Percentiles rank a stretch among this genome's conserved stretches.
phyloP scores from a whole-genome alignment of 1,284 basidiomycete species.

The Ceratobasidium sp. region DNA sequence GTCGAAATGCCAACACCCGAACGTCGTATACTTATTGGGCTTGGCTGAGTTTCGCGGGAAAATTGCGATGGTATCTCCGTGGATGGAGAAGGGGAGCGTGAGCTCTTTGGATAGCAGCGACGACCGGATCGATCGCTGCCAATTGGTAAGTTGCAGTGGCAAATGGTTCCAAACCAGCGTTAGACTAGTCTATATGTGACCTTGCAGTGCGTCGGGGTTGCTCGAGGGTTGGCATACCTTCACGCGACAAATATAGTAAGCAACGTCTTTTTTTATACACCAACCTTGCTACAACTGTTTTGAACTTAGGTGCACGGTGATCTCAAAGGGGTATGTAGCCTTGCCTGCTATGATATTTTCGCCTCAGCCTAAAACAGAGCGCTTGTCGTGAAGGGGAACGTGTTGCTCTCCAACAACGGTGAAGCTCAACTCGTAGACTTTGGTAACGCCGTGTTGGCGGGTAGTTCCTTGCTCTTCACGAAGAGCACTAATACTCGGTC shows the following conservation, averaged over 20 bases:
- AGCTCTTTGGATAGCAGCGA: background rate
- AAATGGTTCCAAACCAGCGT: too few relatives aligned
- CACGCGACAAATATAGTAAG: background rate
- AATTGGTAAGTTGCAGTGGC: background rate
- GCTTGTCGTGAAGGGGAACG: background rate
- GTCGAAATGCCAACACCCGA: constrained; percentile 18
- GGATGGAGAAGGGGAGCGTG: background rate
- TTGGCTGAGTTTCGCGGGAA: background rate
- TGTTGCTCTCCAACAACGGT: background rate
- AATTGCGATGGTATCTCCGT: too few relatives aligned
- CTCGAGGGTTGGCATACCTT: constrained; percentile 3
- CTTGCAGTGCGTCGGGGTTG: background rate
- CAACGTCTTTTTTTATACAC: background rate
- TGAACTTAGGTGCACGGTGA: background rate
- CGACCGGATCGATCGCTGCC: background rate
- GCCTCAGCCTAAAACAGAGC: background rate
- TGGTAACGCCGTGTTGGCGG: background rate
- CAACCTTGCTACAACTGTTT: background rate
- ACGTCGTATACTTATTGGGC: constrained; percentile 7
- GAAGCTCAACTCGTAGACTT: background rate
- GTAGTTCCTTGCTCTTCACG: background rate
- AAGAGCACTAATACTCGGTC: background rate
- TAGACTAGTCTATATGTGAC: background rate
- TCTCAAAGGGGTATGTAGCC: background rate
- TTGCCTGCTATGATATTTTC: background rate